Conservation (phyloP, 2,329 filamentous ascomycete species). For the Lecanoromycetidae sp. region DNA sequence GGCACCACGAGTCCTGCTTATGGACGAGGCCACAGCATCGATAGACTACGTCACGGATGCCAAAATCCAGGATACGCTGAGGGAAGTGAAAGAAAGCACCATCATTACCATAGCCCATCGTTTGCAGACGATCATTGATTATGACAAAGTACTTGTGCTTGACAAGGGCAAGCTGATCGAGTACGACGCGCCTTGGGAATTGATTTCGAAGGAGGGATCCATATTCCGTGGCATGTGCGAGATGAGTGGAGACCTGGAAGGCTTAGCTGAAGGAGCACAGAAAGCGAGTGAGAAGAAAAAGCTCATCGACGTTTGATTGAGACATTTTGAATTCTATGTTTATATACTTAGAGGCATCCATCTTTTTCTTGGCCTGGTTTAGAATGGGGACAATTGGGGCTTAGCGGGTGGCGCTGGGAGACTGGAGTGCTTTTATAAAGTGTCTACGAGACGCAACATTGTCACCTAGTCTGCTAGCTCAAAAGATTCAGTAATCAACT, state of each 20-base stretch:
- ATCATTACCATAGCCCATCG: conserved; percentile 95
- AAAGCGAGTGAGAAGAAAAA: conserved; percentile 36
- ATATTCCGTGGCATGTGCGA: conserved; percentile 57
- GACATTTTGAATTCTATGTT: neutral
- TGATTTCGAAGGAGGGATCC: conserved; percentile 60
- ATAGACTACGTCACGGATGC: conserved; percentile 94
- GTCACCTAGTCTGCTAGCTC: too few species aligned
- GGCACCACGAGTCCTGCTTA: conserved; percentile 82
- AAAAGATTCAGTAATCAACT: neutral
- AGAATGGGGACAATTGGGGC: neutral
- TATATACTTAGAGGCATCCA: neutral
- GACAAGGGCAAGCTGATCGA: conserved; percentile 82
- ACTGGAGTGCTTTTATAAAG: neutral
- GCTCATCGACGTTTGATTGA: conserved; percentile 14
- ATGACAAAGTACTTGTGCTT: conserved; percentile 90
- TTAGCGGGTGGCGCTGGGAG: neutral
- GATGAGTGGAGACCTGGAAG: conserved; percentile 52
- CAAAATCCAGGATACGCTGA: conserved; percentile 93
- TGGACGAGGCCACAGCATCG: conserved; percentile 96
- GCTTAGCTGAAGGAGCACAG: conserved; percentile 43
- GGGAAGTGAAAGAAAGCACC: conserved; percentile 74
- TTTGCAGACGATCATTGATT: conserved; percentile 92
- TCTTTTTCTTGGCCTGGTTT: neutral
- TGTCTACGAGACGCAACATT: neutral
- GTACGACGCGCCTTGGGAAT: conserved; percentile 76